Conservation (phyloP, 495 filamentous ascomycete species). For the Penicillium taxi region DNA sequence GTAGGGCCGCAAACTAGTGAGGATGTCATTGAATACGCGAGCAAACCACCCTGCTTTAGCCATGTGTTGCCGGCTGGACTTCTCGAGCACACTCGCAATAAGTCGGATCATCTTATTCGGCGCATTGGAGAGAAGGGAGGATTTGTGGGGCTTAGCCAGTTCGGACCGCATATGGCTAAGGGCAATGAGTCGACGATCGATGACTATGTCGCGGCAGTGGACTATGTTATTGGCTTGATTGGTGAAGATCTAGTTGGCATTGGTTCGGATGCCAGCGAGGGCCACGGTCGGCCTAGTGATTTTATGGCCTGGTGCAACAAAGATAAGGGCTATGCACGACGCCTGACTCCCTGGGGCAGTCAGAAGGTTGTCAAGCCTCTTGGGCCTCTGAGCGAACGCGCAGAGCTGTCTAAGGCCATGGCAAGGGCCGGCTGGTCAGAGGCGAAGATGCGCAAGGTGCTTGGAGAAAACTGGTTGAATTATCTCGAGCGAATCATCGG, state of each 20-base stretch:
- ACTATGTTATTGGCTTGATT: conserved; percentile 7
- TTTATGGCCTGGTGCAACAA: conserved; percentile 8
- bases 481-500: conserved; percentile 6
- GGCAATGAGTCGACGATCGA: conserved; percentile 9
- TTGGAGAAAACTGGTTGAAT: conserved; percentile 8
- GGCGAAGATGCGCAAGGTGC: conserved; percentile 13
- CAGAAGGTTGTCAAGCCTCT: conserved; percentile 8
- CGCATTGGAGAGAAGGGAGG: conserved; percentile 7
- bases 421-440: conserved; percentile 9
- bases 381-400: conserved; percentile 3
- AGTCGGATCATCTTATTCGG: conserved; percentile 4
- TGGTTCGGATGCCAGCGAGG: conserved; percentile 2
- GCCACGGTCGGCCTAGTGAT: conserved; percentile 4
- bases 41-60: conserved; percentile 3
- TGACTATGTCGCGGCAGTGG: conserved; percentile 10
- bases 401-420: conserved; percentile 13
- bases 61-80: conserved; percentile 7
- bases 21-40: conserved; percentile 10
- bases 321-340: conserved; percentile 8
- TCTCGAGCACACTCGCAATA: conserved; percentile 3
- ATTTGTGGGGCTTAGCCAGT: conserved; percentile 8
- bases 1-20: conserved; percentile 9
- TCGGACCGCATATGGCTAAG: conserved; percentile 10
- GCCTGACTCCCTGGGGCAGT: conserved; percentile 5
- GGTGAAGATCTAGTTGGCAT: neutral